Evolutionary conservation across 2,329 filamentous ascomycete genomes (phyloP).

Genomic region (Paracoccidioides lutzii): DNA sequence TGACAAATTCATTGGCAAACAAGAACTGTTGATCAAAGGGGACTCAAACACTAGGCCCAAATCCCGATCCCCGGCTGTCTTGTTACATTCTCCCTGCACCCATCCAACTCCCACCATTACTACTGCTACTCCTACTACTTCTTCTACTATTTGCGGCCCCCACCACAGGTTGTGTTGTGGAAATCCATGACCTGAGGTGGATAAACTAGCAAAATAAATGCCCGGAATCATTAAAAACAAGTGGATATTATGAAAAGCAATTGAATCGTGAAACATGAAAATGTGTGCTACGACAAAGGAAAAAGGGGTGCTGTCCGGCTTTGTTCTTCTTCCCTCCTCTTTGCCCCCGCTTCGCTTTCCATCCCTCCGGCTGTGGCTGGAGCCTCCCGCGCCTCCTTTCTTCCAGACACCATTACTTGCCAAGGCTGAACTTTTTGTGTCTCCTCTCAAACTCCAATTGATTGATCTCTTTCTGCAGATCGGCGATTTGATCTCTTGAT

Average conservation of each 20-base stretch:
- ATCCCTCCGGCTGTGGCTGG: neutral
- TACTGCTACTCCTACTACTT: too few species aligned
- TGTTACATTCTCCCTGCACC: conserved; percentile 4
- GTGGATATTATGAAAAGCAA: conserved; percentile 12
- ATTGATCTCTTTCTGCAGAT: conserved; percentile 55
- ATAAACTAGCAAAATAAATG: neutral
- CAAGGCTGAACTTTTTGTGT: conserved; percentile 23
- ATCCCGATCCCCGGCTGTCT: conserved; percentile 8
- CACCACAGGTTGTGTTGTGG: neutral
- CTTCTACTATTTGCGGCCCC: neutral
- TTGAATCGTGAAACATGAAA: conserved; percentile 4
- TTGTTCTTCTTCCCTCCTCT: neutral
- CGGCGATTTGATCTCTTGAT: conserved; percentile 58
- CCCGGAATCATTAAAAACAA: conserved; percentile 4
- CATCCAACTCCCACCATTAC: neutral
- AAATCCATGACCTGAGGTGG: neutral
- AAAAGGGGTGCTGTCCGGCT: too few species aligned
- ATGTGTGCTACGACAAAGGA: neutral
- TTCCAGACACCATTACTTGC: conserved; percentile 8
- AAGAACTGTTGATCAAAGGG: conserved; percentile 5
- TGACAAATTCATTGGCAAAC: conserved; percentile 10
- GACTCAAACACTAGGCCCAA: conserved; percentile 14
- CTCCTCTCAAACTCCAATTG: conserved; percentile 49
- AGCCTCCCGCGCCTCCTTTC: conserved; percentile 5
- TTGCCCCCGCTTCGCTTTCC: neutral